Percentiles rank a stretch among this genome's conserved stretches.
phyloP scores from a whole-genome alignment of 345 rosid species.

The Adansonia digitata region DNA sequence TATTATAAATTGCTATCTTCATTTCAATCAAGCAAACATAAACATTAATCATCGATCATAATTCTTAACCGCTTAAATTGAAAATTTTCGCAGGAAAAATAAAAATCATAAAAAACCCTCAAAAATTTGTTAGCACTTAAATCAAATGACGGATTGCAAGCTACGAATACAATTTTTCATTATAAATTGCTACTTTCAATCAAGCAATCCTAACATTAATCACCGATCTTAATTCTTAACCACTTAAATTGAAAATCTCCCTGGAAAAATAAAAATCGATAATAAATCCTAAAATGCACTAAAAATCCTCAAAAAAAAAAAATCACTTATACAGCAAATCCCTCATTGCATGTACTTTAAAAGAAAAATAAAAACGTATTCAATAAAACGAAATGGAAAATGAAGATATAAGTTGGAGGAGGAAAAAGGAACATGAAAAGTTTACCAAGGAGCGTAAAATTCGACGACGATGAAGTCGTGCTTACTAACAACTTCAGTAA shows the following conservation, averaged over 20 bases:
- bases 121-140: too few species aligned
- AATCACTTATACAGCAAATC: too few species aligned
- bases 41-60: too few species aligned
- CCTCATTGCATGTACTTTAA: neutral
- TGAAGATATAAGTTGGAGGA: too few species aligned
- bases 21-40: neutral
- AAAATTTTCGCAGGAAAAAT: too few species aligned
- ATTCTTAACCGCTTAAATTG: too few species aligned
- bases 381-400: neutral
- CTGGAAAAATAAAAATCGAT: too few species aligned
- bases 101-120: too few species aligned
- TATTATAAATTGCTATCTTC: neutral
- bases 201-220: neutral
- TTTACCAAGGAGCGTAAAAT: conserved; percentile 95
- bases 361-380: neutral
- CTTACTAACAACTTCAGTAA: conserved; percentile 65
- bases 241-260: too few species aligned
- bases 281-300: too few species aligned
- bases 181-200: neutral
- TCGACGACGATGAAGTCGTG: conserved; percentile 89
- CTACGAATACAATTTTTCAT: neutral
- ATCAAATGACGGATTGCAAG: neutral
- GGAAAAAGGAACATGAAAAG: neutral
- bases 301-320: too few species aligned
- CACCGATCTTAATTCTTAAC: too few species aligned